A percentile compares a stretch with the other conserved stretches of the same genome.
These are phyloP conservation scores for Extremus antarcticus DNA, from an alignment of 495 filamentous ascomycete species.

Conservation along the genomic window DNA sequence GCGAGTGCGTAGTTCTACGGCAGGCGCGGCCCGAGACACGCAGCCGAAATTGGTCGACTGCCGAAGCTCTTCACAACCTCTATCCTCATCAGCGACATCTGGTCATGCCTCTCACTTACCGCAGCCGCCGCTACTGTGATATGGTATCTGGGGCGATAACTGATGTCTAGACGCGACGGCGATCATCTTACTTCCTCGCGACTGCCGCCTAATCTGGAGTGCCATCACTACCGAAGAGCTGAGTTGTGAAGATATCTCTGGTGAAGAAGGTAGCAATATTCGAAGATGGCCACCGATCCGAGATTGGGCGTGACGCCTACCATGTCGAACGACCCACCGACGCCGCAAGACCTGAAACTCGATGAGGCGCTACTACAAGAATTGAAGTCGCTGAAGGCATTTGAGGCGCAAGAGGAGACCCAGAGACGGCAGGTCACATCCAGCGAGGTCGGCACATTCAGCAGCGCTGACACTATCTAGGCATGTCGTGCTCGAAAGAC, in stretches of 20 bases:
- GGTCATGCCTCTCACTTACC: too few species aligned
- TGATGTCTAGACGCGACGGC: background rate
- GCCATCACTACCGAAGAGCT: background rate
- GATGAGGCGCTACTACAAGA: conserved; percentile 72
- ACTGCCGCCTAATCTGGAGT: background rate
- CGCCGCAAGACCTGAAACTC: conserved; percentile 57
- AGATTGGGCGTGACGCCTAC: conserved; percentile 24
- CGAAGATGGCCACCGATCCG: background rate
- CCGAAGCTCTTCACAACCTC: too few species aligned
- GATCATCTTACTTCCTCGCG: background rate
- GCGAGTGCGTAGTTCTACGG: too few species aligned
- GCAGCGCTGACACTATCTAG: background rate
- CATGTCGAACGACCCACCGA: conserved; percentile 67
- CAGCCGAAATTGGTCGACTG: too few species aligned
- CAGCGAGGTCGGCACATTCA: conserved; percentile 1
- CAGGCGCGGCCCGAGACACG: too few species aligned
- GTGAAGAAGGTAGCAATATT: background rate
- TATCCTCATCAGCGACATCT: too few species aligned
- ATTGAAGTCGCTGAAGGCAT: conserved; percentile 78
- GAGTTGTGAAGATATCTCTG: background rate
- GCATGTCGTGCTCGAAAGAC: conserved; percentile 7
- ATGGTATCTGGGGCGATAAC: background rate
- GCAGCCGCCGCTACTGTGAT: too few species aligned
- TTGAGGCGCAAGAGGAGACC: conserved; percentile 68
- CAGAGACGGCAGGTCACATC: conserved; percentile 52